phyloP scores from a whole-genome alignment of 2,329 filamentous ascomycete genomes.

The Apiospora sp. region DNA sequence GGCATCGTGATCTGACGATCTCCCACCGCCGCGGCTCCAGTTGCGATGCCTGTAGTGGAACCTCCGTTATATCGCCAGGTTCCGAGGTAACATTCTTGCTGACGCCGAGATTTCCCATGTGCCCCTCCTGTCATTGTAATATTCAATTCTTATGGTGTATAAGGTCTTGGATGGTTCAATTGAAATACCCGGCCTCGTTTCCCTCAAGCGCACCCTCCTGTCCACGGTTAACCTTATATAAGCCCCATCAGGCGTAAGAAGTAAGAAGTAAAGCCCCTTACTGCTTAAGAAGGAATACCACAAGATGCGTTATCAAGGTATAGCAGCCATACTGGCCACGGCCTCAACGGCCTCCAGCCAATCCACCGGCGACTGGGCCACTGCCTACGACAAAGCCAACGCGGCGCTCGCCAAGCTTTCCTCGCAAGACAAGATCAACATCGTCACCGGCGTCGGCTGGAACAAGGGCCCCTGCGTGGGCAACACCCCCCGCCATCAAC shows the following conservation, averaged over 20 bases:
- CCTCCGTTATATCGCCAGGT: not conserved
- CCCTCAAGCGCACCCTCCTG: not conserved
- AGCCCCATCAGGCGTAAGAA: not conserved
- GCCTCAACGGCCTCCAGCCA: conserved; percentile 41
- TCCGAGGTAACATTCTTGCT: not conserved
- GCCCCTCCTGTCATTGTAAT: not conserved
- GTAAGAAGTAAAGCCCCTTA: not conserved
- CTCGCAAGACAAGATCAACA: conserved; percentile 77
- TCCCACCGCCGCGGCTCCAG: not conserved
- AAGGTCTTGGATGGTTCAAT: not conserved
- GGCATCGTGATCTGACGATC: not conserved
- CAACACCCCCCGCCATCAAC: conserved; percentile 62
- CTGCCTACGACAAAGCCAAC: conserved; percentile 75
- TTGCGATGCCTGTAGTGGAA: not conserved
- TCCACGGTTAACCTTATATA: not conserved
- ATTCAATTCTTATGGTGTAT: not conserved
- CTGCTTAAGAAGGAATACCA: not conserved
- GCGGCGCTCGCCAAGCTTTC: conserved; percentile 73
- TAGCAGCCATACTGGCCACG: conserved; percentile 31
- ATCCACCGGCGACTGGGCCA: conserved; percentile 61
- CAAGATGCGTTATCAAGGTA: conserved; percentile 30
- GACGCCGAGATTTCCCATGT: not conserved
- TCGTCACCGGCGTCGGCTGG: conserved; percentile 83
- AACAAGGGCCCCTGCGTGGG: conserved; percentile 73
- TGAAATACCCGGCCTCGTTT: not conserved